A percentile compares a stretch with the other conserved stretches of the same genome.
Conservation (phyloP, 352 stramenopile genomes). For the Phytopythium litorale region DNA sequence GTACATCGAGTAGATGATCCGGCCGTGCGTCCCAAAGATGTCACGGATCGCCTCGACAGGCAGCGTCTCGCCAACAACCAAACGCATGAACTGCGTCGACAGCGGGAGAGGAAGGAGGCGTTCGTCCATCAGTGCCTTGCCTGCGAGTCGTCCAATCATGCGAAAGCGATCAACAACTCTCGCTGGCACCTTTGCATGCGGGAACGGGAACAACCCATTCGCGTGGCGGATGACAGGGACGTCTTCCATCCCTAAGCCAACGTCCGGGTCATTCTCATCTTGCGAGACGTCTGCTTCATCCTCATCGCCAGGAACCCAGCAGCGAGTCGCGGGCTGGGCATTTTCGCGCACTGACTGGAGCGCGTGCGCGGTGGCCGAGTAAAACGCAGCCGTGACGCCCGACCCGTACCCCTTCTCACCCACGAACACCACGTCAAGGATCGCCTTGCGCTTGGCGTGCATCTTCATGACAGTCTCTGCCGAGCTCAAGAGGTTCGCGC, state of each 20-base stretch:
- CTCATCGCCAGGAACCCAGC: conserved; percentile 61
- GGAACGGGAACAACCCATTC: conserved; percentile 76
- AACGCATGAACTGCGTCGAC: conserved; percentile 70
- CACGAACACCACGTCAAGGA: conserved; percentile 83
- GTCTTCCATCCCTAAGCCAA: conserved; percentile 18
- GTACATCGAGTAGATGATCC: conserved; percentile 59
- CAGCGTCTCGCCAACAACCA: conserved; percentile 67
- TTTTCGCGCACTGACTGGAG: conserved; percentile 59
- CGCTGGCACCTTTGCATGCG: conserved; percentile 22
- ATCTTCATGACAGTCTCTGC: conserved; percentile 84
- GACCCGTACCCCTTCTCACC: conserved; percentile 85
- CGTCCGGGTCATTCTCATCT: conserved; percentile 4
- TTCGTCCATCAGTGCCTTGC: conserved; percentile 83
- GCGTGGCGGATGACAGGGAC: conserved; percentile 63
- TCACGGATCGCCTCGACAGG: conserved; percentile 37
- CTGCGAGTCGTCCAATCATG: conserved; percentile 75
- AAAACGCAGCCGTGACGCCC: conserved; percentile 81
- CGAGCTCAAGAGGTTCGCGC: conserved; percentile 67
- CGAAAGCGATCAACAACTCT: conserved; percentile 69
- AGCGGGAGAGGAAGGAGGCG: conserved; percentile 69
- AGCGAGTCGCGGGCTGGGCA: conserved; percentile 21
- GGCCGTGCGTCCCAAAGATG: conserved; percentile 65
- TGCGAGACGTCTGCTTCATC: conserved; percentile 18
- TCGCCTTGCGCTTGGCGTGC: conserved; percentile 77
- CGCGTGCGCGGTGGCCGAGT: conserved; percentile 69